Percentiles rank a stretch among this genome's conserved stretches.
phyloP scores from a whole-genome alignment of 1,284 basidiomycete genomes.

The Moesziomyces sp. region DNA sequence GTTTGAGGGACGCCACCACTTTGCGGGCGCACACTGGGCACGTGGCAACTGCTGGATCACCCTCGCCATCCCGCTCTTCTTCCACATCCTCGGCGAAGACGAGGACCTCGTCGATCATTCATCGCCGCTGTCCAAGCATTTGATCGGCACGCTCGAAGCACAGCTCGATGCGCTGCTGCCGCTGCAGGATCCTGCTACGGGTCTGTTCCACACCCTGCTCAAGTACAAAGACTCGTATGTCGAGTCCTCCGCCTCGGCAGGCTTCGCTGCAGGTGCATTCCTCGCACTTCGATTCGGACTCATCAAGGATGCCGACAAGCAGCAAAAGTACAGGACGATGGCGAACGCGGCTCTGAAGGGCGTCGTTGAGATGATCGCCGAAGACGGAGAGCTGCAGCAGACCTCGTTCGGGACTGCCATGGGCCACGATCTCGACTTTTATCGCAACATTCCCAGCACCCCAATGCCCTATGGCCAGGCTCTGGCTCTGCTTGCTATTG shows the following conservation, averaged over 20 bases:
- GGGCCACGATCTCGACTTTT: conserved; percentile 74
- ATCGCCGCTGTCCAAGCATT: conserved; percentile 66
- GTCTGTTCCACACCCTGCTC: conserved; percentile 76
- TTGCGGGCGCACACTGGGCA: conserved; percentile 74
- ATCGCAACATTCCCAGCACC: conserved; percentile 75
- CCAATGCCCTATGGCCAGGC: conserved; percentile 78
- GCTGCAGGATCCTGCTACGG: conserved; percentile 72
- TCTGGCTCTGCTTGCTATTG: conserved; percentile 70
- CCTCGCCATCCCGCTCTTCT: conserved; percentile 75
- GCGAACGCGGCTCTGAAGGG: conserved; percentile 73
- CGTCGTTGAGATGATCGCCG: conserved; percentile 73
- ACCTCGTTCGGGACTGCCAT: conserved; percentile 70
- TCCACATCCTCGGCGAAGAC: conserved; percentile 69
- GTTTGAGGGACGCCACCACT: conserved; percentile 73
- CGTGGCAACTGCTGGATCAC: conserved; percentile 78
- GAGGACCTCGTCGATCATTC: conserved; percentile 7
- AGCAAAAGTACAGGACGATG: conserved; percentile 70
- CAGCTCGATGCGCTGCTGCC: conserved; percentile 74
- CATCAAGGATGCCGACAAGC: conserved; percentile 69
- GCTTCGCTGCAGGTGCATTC: conserved; percentile 75
- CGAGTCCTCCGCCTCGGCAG: conserved; percentile 75
- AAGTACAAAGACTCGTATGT: conserved; percentile 74
- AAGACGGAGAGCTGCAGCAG: conserved; percentile 72
- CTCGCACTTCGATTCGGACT: conserved; percentile 73
- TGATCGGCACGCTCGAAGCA: conserved; percentile 71